Evolutionary conservation across 495 filamentous ascomycete species (phyloP).

Genomic region (Penicillium coffeae): DNA sequence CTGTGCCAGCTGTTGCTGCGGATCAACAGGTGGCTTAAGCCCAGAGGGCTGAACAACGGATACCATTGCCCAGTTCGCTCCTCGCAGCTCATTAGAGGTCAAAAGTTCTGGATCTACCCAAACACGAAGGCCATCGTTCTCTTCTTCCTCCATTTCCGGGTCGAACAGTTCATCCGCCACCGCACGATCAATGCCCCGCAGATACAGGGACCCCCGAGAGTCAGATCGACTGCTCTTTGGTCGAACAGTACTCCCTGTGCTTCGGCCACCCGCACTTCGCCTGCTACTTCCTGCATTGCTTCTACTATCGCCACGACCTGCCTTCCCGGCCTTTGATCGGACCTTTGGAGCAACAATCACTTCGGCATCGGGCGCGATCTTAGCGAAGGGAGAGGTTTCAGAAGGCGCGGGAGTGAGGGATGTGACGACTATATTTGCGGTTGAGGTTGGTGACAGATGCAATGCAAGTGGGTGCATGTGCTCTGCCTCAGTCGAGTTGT

Average conservation of each 20-base stretch:
- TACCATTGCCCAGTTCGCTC: slow-evolving; percentile 67
- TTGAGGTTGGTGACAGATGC: slow-evolving; percentile 92
- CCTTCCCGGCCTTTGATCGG: slow-evolving; percentile 55
- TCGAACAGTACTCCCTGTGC: slow-evolving; percentile 62
- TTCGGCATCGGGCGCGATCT: slow-evolving; percentile 89
- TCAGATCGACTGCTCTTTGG: slow-evolving; percentile 56
- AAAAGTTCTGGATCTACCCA: slow-evolving; percentile 82
- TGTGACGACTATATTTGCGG: slow-evolving; percentile 82
- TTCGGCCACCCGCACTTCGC: slow-evolving; percentile 69
- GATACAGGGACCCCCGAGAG: slow-evolving; percentile 60
- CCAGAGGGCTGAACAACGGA: slow-evolving; percentile 77
- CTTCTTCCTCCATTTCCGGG: slow-evolving; percentile 41
- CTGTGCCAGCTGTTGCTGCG: slow-evolving; percentile 64
- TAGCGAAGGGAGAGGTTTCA: slow-evolving; percentile 72
- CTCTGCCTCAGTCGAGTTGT: slow-evolving; percentile 44
- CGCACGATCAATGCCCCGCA: slow-evolving; percentile 70
- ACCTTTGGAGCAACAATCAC: slow-evolving; percentile 94
- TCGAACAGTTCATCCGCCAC: slow-evolving; percentile 72
- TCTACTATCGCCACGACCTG: slow-evolving; percentile 54
- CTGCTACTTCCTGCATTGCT: slow-evolving; percentile 69
- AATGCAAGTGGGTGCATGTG: slow-evolving; percentile 77
- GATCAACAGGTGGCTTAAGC: slow-evolving; percentile 69
- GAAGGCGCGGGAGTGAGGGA: slow-evolving; percentile 71
- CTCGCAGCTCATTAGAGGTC: slow-evolving; percentile 62
- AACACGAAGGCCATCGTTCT: slow-evolving; percentile 63